Conservation (phyloP, 371 early-diverging fungal species). For the Massospora cicadina region DNA sequence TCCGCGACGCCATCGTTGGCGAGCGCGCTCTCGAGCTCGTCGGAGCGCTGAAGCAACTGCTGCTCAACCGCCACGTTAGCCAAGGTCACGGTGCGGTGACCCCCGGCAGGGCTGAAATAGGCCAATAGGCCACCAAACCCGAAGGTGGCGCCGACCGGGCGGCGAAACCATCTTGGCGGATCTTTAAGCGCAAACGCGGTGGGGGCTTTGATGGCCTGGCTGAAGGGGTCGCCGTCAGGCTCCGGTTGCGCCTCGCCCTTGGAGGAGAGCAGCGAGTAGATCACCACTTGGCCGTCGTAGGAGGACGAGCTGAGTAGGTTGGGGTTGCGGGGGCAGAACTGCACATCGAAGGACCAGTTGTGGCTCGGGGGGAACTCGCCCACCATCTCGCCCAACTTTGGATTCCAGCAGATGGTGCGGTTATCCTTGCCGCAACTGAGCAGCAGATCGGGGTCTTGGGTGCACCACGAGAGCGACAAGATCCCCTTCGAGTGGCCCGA, state of each 20-base stretch:
- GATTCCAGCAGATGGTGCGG: conserved; percentile 85
- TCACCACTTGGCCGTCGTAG: conserved; percentile 70
- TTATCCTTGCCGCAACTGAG: conserved; percentile 83
- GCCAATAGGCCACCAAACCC: conserved; percentile 82
- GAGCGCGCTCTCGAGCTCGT: conserved; percentile 38
- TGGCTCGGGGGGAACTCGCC: conserved; percentile 55
- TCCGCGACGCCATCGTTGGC: conserved; percentile 30
- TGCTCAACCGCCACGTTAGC: conserved; percentile 40
- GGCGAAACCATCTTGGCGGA: conserved; percentile 85
- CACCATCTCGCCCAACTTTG: conserved; percentile 39
- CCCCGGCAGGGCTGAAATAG: conserved; percentile 29
- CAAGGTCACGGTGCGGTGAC: conserved; percentile 19
- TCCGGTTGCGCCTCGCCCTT: conserved; percentile 17
- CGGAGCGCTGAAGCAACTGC: conserved; percentile 36
- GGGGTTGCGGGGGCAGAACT: conserved; percentile 85
- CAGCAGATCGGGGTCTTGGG: conserved; percentile 73
- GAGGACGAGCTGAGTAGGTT: conserved; percentile 67
- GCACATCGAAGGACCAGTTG: conserved; percentile 85
- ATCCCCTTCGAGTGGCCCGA: conserved; percentile 74
- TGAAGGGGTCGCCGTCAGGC: conserved; percentile 56
- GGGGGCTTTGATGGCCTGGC: conserved; percentile 17
- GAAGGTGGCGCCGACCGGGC: conserved; percentile 78
- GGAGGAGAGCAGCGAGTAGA: conserved; percentile 64
- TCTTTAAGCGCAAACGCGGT: conserved; percentile 47
- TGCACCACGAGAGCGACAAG: conserved; percentile 81